Base-by-base conservation (phyloP, 345 rosid species). In the Citrus maxima region DNA sequence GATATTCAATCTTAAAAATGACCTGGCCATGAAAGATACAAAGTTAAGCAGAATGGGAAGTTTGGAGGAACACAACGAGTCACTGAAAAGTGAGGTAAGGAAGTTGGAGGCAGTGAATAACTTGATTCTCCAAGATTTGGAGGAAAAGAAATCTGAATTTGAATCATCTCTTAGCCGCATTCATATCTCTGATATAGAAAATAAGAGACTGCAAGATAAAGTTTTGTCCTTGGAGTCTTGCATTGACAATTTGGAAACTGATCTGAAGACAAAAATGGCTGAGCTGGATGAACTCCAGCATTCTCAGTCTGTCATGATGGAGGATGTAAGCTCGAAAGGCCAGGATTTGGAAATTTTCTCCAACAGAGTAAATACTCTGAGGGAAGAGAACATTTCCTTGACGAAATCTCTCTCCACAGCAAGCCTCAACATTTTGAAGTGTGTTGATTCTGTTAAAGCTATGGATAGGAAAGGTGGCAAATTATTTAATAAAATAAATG, bases 241-340 rank as follows among this genome's bases (percentile, higher is more conserved):
- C 78, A 81, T 88, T 84, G 80, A 80, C 40, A 54, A 56, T 75
- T 85, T 91, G 62, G 88, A 90, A 73, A 79, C 86, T 68, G 95
- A 88, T 80, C 61, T 93, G 79, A 84, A 75, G 38, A 77, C 54
- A 76, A 94, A 86, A 87, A 83, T 81, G 77, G 85, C 80, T 77
- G 90, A 88, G 79, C 58, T 93, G 79, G 25, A 82, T 77, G 84
- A 84, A 72, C 83, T 89, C 28, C 80, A 85, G 68, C 87, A 89
- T 68, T 86, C 85, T 61, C 88, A 86, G 64, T 83, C 90, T 76
- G 80, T 65, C 59, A 60, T 80, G 71, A 71, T 75, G 82, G 86
- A 85, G 76, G 91, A 89, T 60, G 67, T 91, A 81, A 27, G 73
- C 59, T 73, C 56, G 42, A 90, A 91, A 83, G 80, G 63, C 70